Percentiles rank a stretch among this genome's conserved stretches.
These are phyloP conservation scores for Rhodotorula mucilaginosa DNA, from an alignment of 1,284 basidiomycete genomes.

Conservation along the genomic window DNA sequence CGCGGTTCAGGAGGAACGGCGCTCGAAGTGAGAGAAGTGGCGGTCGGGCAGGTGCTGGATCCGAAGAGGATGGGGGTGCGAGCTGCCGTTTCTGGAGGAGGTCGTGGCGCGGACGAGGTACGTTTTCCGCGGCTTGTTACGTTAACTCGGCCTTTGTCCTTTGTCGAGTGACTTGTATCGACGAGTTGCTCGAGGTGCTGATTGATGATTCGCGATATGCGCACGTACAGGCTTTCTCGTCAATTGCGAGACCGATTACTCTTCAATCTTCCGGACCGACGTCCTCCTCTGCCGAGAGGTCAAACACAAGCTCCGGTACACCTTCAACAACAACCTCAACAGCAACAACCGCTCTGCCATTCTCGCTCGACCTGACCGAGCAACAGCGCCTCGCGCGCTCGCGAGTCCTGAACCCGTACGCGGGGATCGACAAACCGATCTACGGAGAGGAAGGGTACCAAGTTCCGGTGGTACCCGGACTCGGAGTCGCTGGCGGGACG, in stretches of 20 bases:
- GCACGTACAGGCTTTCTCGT: no score
- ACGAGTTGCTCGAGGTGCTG: no score
- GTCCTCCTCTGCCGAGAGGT: no score
- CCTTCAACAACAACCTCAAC: background rate
- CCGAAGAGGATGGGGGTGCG: background rate
- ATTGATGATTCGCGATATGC: no score
- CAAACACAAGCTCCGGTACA: background rate
- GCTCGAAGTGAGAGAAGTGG: slow-evolving; percentile 1
- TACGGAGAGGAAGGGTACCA: slow-evolving; percentile 43
- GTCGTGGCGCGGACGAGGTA: background rate
- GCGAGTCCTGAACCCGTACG: slow-evolving; percentile 76
- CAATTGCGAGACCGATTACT: no score
- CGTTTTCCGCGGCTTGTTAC: no score
- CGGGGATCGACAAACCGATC: slow-evolving; percentile 7
- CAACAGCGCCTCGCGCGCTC: slow-evolving; percentile 76
- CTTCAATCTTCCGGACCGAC: no score
- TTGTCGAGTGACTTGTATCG: no score
- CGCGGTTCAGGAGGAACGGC: background rate
- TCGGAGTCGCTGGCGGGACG: slow-evolving; percentile 45
- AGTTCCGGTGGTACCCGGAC: slow-evolving; percentile 46
- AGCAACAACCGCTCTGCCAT: slow-evolving; percentile 55
- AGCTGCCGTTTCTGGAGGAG: background rate
- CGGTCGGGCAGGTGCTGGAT: slow-evolving; percentile 21
- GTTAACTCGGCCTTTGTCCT: no score
- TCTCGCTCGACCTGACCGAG: slow-evolving; percentile 77